A percentile compares a stretch with the other conserved stretches of the same genome.
phyloP scores from a whole-genome alignment of 2,329 filamentous ascomycete species.

The Penicillium sp. region DNA sequence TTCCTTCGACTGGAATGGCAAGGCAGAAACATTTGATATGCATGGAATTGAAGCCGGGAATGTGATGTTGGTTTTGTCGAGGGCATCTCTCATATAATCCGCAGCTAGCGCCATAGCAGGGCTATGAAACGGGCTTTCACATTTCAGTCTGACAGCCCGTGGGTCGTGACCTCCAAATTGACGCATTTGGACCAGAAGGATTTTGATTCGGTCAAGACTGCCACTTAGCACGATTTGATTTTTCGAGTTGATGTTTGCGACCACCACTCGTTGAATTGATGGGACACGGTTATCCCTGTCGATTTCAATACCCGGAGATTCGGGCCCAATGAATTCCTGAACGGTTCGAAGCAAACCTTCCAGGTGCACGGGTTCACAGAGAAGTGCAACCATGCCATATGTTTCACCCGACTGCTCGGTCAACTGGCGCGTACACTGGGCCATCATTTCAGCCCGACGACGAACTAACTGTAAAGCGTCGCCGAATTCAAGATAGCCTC shows the following conservation, averaged over 20 bases:
- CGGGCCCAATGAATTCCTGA: conserved; percentile 72
- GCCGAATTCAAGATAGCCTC: conserved; percentile 72
- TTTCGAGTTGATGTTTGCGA: conserved; percentile 93
- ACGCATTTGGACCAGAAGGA: conserved; percentile 76
- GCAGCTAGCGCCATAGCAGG: conserved; percentile 87
- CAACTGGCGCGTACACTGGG: conserved; percentile 67
- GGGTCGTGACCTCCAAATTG: conserved; percentile 92
- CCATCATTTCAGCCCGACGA: conserved; percentile 78
- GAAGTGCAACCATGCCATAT: conserved; percentile 91
- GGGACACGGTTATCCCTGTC: conserved; percentile 67
- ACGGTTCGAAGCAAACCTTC: conserved; percentile 68
- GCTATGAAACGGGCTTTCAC: conserved; percentile 86
- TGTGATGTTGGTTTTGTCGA: conserved; percentile 63
- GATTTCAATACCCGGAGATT: conserved; percentile 57
- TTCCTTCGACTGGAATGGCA: conserved; percentile 70
- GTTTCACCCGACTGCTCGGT: conserved; percentile 68
- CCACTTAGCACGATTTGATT: conserved; percentile 95
- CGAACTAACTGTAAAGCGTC: conserved; percentile 77
- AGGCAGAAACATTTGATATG: conserved; percentile 80
- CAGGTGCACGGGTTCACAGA: conserved; percentile 80
- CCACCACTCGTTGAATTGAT: conserved; percentile 79
- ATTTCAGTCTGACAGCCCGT: conserved; percentile 78
- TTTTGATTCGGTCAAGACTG: conserved; percentile 76
- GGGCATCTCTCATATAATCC: conserved; percentile 65
- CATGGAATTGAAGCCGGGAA: conserved; percentile 76